Conservation (phyloP, 2,329 filamentous ascomycete genomes). For the Fusarium goolgardi region DNA sequence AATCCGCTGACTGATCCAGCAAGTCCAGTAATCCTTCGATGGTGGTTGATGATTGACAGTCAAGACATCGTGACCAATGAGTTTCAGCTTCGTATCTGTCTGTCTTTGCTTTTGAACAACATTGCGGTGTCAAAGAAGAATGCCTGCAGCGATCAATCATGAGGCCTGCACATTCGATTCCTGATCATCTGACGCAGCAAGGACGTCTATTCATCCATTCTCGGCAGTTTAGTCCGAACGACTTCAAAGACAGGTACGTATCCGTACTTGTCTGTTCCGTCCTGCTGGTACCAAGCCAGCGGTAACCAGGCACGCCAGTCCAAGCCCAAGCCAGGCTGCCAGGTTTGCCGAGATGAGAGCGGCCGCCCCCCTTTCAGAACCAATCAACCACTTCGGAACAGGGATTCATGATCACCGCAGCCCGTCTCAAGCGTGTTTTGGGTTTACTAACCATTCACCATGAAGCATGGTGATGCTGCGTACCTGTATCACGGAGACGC, state of each 20-base stretch:
- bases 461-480: conserved; percentile 11
- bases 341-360: conserved; percentile 37
- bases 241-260: conserved; percentile 6
- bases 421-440: conserved; percentile 46
- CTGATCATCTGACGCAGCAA: conserved; percentile 38
- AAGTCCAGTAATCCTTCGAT: conserved; percentile 7
- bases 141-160: conserved; percentile 42
- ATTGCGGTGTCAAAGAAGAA: background rate
- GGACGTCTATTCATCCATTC: conserved; percentile 22
- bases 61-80: background rate
- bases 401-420: conserved; percentile 28
- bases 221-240: conserved; percentile 42
- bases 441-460: conserved; percentile 29
- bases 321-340: conserved; percentile 4
- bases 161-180: conserved; percentile 21
- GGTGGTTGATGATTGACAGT: background rate
- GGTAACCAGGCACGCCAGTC: conserved; percentile 4
- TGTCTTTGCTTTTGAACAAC: background rate
- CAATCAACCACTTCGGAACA: conserved; percentile 32
- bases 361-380: conserved; percentile 21
- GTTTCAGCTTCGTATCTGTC: conserved; percentile 5
- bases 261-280: conserved; percentile 37
- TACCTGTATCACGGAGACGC: conserved; percentile 42
- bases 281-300: conserved; percentile 37
- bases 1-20: conserved; percentile 12